Evolutionary conservation across 352 stramenopile genomes (phyloP).

Genomic region (Chrysophaeum taylorii): DNA sequence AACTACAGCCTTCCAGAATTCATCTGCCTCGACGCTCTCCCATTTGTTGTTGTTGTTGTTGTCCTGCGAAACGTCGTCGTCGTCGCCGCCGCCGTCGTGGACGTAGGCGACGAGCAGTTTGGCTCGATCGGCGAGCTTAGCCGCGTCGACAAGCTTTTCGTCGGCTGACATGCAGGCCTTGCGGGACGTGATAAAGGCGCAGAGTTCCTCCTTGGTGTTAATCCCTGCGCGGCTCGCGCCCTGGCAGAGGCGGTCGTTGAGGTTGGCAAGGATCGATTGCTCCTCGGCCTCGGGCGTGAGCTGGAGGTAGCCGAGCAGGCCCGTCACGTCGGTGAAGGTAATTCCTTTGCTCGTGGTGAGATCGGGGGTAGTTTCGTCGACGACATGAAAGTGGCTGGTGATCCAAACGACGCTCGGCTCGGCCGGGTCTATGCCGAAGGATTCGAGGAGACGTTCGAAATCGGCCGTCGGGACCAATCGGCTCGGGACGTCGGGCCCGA

Average conservation of each 20-base stretch:
- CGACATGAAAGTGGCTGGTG: neutral
- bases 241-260: conserved; percentile 7
- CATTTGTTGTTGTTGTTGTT: too few species aligned
- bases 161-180: neutral
- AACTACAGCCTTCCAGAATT: neutral
- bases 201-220: conserved; percentile 8
- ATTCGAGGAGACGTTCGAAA: neutral
- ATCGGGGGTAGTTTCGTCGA: neutral
- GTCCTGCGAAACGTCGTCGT: too few species aligned
- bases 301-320: conserved; percentile 3
- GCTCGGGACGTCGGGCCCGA: neutral
- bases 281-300: conserved; percentile 12
- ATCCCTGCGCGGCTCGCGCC: neutral
- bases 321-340: neutral
- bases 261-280: neutral
- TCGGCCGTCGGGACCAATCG: neutral
- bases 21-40: neutral
- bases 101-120: neutral
- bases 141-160: neutral
- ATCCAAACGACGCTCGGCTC: neutral
- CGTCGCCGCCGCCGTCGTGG: neutral
- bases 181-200: neutral
- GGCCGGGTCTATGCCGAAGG: neutral
- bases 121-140: neutral
- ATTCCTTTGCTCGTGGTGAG: neutral